Evolutionary conservation across 1,284 basidiomycete species (phyloP).

Genomic region (Leccinum angustisporum): DNA sequence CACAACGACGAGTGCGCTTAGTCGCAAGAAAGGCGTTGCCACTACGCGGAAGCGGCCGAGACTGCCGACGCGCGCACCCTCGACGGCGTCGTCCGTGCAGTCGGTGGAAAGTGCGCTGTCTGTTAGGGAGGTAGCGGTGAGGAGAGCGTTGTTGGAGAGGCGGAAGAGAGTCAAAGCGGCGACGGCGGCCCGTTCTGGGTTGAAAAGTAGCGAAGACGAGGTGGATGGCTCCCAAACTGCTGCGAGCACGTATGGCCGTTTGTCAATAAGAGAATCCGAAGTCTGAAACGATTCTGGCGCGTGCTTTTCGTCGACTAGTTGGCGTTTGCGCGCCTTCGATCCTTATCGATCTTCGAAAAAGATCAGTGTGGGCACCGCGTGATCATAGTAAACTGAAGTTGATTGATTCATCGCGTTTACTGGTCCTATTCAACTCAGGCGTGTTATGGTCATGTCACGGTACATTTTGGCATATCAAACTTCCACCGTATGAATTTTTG

Average conservation of each 20-base stretch:
- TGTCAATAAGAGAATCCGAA: background rate
- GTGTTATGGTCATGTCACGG: background rate
- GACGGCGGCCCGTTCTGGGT: background rate
- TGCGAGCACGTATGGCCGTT: background rate
- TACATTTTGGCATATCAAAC: background rate
- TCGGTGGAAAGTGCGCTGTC: conserved; percentile 33
- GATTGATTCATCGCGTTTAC: background rate
- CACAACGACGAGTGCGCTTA: conserved; percentile 17
- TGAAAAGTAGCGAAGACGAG: conserved; percentile 1
- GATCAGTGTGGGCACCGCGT: too few relatives aligned
- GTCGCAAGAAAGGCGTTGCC: conserved; percentile 22
- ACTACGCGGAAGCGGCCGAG: conserved; percentile 28
- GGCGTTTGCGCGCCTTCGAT: too few relatives aligned
- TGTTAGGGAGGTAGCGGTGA: conserved; percentile 38
- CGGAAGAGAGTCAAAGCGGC: conserved; percentile 25
- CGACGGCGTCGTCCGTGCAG: conserved; percentile 33
- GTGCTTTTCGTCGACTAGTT: background rate
- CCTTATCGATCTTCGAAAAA: too few relatives aligned
- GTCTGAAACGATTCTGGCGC: background rate
- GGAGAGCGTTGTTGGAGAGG: conserved; percentile 37
- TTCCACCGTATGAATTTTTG: background rate
- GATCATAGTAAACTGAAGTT: too few relatives aligned
- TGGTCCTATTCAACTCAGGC: background rate
- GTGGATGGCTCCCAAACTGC: background rate
- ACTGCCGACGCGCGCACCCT: conserved; percentile 25